A percentile compares a stretch with the other conserved stretches of the same genome.
Evolutionary conservation across 2,329 filamentous ascomycete species (phyloP).

Genomic region (Neofusicoccum ribis): DNA sequence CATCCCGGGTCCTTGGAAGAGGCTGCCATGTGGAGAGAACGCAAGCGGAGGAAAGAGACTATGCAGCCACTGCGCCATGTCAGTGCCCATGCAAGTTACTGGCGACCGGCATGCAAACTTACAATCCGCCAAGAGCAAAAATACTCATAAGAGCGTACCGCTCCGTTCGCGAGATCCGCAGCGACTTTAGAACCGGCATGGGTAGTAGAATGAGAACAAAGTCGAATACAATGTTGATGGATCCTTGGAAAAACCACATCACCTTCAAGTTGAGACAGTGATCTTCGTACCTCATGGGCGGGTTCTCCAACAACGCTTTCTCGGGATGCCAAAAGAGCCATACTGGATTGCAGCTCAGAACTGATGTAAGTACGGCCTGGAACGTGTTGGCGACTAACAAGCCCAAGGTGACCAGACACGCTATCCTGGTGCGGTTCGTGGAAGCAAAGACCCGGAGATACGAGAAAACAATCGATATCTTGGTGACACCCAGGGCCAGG

Average conservation of each 20-base stretch:
- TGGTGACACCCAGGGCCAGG: conserved; percentile 57
- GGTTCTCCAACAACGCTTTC: too few relatives aligned
- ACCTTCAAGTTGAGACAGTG: conserved; percentile 29
- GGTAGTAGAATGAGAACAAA: conserved; percentile 33
- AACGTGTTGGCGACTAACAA: too few relatives aligned
- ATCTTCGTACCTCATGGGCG: background rate
- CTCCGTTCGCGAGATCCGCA: conserved; percentile 31
- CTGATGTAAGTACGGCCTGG: too few relatives aligned
- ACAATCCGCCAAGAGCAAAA: conserved; percentile 35
- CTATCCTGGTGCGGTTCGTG: too few relatives aligned
- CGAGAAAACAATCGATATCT: conserved; percentile 30
- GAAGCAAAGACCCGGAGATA: too few relatives aligned
- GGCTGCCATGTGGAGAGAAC: conserved; percentile 28
- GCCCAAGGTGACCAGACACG: too few relatives aligned
- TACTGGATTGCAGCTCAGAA: too few relatives aligned
- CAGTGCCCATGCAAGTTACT: background rate
- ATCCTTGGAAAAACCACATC: conserved; percentile 33
- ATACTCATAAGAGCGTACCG: conserved; percentile 33
- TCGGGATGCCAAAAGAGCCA: too few relatives aligned
- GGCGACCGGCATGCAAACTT: conserved; percentile 11
- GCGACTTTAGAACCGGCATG: conserved; percentile 31
- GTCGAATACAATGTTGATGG: conserved; percentile 36
- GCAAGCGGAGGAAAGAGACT: conserved; percentile 34
- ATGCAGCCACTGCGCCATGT: conserved; percentile 29
- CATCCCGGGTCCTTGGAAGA: conserved; percentile 35